Conservation (phyloP, 129 eudicot genomes). For the Flaveria robusta region DNA sequence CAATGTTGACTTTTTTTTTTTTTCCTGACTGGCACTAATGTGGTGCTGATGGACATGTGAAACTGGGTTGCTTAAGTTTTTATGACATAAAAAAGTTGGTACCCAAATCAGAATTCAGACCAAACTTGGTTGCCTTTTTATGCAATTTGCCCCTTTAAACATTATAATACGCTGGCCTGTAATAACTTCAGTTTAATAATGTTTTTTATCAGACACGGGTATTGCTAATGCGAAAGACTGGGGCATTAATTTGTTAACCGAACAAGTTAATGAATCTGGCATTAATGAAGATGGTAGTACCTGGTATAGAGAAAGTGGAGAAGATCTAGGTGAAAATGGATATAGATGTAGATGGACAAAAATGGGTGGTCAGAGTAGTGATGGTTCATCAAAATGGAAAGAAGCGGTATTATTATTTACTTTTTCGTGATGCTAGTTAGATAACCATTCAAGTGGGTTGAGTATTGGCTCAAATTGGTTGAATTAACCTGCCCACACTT, state of each 20-base stretch:
- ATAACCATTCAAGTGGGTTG: constrained; percentile 1
- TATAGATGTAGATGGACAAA: constrained; percentile 87
- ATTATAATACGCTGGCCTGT: not conserved
- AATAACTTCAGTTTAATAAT: constrained; percentile 9
- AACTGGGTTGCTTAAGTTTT: not conserved
- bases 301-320: constrained; percentile 91
- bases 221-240: constrained; percentile 92
- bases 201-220: constrained; percentile 63
- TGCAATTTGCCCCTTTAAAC: not conserved
- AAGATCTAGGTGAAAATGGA: constrained; percentile 81
- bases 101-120: constrained; percentile 3
- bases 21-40: not conserved
- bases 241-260: constrained; percentile 74
- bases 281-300: constrained; percentile 85
- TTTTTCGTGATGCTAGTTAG: not conserved
- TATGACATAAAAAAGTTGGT: not conserved
- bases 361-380: constrained; percentile 83
- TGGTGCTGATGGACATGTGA: not conserved
- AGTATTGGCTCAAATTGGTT: not conserved
- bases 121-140: constrained; percentile 3
- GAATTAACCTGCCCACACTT: not conserved
- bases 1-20: constrained; percentile 14
- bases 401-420: constrained; percentile 57
- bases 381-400: constrained; percentile 84
- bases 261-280: constrained; percentile 69